A percentile compares a stretch with the other conserved stretches of the same genome.
phyloP scores from a whole-genome alignment of 208 protist species.

The Blechomonas ayalai region DNA sequence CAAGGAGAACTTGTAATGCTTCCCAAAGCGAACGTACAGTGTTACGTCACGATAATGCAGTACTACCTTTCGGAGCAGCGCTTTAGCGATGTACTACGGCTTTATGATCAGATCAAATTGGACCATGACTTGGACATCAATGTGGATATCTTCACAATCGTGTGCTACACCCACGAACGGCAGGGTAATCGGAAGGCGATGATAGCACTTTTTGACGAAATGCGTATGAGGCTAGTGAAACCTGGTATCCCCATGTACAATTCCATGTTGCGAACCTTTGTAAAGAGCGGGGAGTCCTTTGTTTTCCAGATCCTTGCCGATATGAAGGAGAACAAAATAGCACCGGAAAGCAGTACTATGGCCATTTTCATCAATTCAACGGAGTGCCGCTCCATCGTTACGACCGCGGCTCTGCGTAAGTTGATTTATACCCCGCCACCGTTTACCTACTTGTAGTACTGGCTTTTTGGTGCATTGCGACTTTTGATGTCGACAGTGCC shows the following conservation, averaged over 20 bases:
- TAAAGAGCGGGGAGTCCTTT: constrained; percentile 21
- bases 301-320: constrained; percentile 75
- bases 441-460: too few species aligned
- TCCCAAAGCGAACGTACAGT: constrained; percentile 29
- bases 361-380: constrained; percentile 57
- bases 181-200: constrained; percentile 22
- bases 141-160: constrained; percentile 43
- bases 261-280: constrained; percentile 60
- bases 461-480: constrained; percentile 6
- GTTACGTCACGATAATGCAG: constrained; percentile 50
- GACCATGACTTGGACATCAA: constrained; percentile 44
- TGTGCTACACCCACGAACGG: constrained; percentile 46
- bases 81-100: constrained; percentile 27
- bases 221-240: constrained; percentile 51
- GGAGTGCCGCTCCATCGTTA: constrained; percentile 37
- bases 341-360: constrained; percentile 51
- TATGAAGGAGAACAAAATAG: constrained; percentile 65
- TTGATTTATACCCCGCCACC: constrained; percentile 31
- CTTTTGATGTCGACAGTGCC: neutral
- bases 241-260: constrained; percentile 69
- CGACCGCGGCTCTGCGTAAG: constrained; percentile 20
- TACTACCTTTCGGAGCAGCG: constrained; percentile 40
- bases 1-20: constrained; percentile 4
- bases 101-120: constrained; percentile 62
- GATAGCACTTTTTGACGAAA: constrained; percentile 63